Evolutionary conservation across 495 filamentous ascomycete species (phyloP).

Genomic region (Neurospora intermedia): DNA sequence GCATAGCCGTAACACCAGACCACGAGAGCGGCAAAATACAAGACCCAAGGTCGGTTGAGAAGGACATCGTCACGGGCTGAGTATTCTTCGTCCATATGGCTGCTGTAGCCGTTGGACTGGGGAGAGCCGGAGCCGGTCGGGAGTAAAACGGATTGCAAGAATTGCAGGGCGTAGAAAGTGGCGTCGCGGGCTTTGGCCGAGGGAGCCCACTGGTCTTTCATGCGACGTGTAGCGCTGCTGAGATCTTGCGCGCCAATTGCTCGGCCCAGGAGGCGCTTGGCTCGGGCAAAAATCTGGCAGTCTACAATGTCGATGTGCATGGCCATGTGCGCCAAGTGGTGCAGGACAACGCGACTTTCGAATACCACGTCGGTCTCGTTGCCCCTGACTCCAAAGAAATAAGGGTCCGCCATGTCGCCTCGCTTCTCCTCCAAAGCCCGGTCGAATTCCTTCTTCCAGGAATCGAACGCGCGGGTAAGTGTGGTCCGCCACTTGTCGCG

Average conservation of each 20-base stretch:
- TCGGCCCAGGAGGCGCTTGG: conserved; percentile 72
- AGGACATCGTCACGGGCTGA: conserved; percentile 82
- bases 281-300: conserved; percentile 89
- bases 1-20: conserved; percentile 96
- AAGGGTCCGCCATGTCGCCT: conserved; percentile 34
- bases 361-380: conserved; percentile 68
- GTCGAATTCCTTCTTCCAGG: conserved; percentile 92
- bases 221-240: conserved; percentile 65
- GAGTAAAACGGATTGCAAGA: conserved; percentile 69
- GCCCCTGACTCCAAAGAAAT: conserved; percentile 32
- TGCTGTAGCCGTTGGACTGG: conserved; percentile 24
- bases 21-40: conserved; percentile 85
- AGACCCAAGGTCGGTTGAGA: conserved; percentile 91
- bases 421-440: conserved; percentile 46
- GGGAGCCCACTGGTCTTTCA: conserved; percentile 85
- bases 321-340: conserved; percentile 93
- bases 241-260: conserved; percentile 77
- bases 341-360: conserved; percentile 77
- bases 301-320: conserved; percentile 98
- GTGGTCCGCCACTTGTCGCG: conserved; percentile 88
- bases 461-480: conserved; percentile 81
- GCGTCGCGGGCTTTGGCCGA: conserved; percentile 87
- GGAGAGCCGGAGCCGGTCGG: conserved; percentile 32
- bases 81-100: conserved; percentile 39
- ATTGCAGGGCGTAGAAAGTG: conserved; percentile 85